Conservation (phyloP, 73 alveolate species). For the Stentor coeruleus region DNA sequence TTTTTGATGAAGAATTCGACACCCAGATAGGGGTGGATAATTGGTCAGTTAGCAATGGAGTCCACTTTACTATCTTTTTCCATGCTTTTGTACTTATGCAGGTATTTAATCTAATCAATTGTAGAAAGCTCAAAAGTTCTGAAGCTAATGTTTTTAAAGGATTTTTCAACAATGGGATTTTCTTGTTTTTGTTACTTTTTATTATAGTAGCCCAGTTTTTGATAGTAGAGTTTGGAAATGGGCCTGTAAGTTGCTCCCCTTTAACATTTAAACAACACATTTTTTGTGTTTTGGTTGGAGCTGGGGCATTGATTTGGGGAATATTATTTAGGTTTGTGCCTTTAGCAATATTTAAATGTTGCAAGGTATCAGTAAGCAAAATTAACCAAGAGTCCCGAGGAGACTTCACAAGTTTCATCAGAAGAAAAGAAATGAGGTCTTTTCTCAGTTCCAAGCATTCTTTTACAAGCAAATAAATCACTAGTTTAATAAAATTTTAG, state of each 20-base stretch:
- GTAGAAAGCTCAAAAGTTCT: conserved; percentile 72
- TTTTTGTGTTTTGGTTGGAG: conserved; percentile 63
- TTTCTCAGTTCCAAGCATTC: no score
- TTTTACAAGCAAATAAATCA: no score
- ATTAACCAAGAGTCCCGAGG: conserved; percentile 12
- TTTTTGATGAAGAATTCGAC: conserved; percentile 51
- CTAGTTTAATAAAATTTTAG: no score
- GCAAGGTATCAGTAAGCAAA: conserved; percentile 2
- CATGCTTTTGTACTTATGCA: conserved; percentile 82
- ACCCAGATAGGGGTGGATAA: not conserved
- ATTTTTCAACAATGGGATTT: conserved; percentile 73
- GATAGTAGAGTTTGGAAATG: conserved; percentile 54
- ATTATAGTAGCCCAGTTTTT: conserved; percentile 72
- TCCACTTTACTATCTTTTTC: conserved; percentile 76
- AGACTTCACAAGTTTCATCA: not conserved
- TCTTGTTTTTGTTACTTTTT: conserved; percentile 55
- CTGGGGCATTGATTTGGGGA: conserved; percentile 53
- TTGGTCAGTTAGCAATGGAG: conserved; percentile 3
- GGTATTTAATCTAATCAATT: conserved; percentile 88
- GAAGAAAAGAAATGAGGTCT: not conserved
- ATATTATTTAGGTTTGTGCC: conserved; percentile 48
- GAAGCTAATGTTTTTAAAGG: conserved; percentile 86
- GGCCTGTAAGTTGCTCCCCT: conserved; percentile 62
- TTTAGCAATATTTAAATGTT: conserved; percentile 21
- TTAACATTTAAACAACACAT: conserved; percentile 61